phyloP scores from a whole-genome alignment of 176 grass and related monocot genomes.

The Ananas comosus region DNA sequence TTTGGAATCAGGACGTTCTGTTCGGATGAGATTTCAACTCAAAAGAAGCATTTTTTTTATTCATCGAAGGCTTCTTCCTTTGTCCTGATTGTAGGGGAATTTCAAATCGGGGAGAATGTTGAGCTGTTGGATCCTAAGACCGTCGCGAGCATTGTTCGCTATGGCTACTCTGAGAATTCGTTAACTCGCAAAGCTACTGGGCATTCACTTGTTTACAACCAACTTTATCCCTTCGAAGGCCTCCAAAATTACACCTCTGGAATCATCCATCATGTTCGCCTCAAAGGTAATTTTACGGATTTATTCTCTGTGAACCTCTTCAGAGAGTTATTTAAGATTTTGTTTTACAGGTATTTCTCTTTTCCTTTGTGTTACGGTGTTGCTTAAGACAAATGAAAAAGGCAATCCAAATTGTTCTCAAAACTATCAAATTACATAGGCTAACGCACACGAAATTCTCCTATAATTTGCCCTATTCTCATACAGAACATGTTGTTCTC shows the following conservation, averaged over 20 bases:
- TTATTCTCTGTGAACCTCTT: neutral
- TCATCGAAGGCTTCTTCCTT: neutral
- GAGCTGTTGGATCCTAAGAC: constrained; percentile 36
- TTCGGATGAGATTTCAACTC: neutral
- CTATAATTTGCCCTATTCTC: too few relatives aligned
- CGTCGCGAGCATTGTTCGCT: constrained; percentile 51
- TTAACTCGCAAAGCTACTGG: constrained; percentile 40
- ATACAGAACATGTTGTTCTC: too few relatives aligned
- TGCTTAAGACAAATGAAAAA: too few relatives aligned
- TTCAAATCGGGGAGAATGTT: constrained; percentile 53
- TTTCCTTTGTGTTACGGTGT: too few relatives aligned
- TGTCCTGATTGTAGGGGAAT: constrained; percentile 31
- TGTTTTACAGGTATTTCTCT: too few relatives aligned
- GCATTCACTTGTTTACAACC: constrained; percentile 65
- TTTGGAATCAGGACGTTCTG: neutral
- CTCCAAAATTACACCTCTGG: constrained; percentile 83
- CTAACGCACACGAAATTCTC: too few relatives aligned
- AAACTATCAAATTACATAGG: too few relatives aligned
- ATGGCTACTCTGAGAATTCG: constrained; percentile 35
- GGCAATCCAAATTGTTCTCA: too few relatives aligned
- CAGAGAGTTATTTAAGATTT: too few relatives aligned
- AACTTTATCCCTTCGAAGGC: constrained; percentile 76
- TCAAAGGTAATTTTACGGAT: constrained; percentile 31
- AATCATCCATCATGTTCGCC: constrained; percentile 81
- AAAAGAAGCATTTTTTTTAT: neutral